These are phyloP conservation scores for Perkinsus marinus DNA, from an alignment of 169 alveolate genomes.

Conservation along the genomic window DNA sequence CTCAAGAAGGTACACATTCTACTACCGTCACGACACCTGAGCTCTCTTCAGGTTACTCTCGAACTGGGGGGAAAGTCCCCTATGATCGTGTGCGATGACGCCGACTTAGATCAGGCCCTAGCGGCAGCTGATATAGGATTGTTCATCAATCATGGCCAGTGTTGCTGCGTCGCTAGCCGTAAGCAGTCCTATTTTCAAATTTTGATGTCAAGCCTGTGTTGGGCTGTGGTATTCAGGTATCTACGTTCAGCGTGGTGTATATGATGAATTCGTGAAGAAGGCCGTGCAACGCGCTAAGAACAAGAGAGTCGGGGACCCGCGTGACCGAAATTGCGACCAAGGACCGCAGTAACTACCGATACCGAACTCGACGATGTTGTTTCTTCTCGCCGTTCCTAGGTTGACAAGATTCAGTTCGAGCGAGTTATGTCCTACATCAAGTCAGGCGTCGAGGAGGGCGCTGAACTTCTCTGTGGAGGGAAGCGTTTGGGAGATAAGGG, in stretches of 20 bases:
- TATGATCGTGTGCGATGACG: slow-evolving; percentile 54
- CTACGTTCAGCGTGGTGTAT: slow-evolving; percentile 52
- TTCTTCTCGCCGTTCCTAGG: background rate
- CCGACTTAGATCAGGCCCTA: slow-evolving; percentile 57
- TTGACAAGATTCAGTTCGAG: slow-evolving; percentile 39
- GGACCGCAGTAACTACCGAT: slow-evolving; percentile 41
- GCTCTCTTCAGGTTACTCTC: slow-evolving; percentile 21
- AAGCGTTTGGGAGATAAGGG: slow-evolving; percentile 40
- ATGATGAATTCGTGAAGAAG: slow-evolving; percentile 49
- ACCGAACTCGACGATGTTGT: background rate
- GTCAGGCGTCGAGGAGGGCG: slow-evolving; percentile 57
- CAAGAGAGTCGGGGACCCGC: slow-evolving; percentile 40
- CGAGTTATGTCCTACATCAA: slow-evolving; percentile 41
- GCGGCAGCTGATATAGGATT: slow-evolving; percentile 45
- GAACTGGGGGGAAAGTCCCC: slow-evolving; percentile 80
- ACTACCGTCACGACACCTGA: background rate
- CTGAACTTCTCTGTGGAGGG: slow-evolving; percentile 58
- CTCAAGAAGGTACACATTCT: slow-evolving; percentile 28
- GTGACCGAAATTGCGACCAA: slow-evolving; percentile 36
- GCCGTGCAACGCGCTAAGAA: slow-evolving; percentile 9
- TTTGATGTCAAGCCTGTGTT: background rate
- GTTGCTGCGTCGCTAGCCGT: background rate
- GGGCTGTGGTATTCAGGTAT: slow-evolving; percentile 13
- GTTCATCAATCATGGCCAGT: slow-evolving; percentile 37
- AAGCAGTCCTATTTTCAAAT: background rate